These are phyloP conservation scores for Tephrocybe sp. DNA, from an alignment of 768 basidiomycete genomes.

Conservation along the genomic window DNA sequence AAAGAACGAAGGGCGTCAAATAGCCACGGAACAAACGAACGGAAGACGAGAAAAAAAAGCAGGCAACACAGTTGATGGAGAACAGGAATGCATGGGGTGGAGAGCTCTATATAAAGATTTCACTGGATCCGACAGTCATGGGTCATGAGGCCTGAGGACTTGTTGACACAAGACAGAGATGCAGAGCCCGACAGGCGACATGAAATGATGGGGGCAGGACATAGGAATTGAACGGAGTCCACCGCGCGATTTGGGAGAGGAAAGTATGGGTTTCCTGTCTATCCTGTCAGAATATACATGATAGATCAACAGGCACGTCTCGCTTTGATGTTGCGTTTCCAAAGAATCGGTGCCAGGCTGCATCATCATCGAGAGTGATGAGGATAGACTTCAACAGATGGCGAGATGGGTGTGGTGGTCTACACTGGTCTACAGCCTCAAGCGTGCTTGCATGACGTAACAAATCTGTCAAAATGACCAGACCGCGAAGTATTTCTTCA, in stretches of 20 bases:
- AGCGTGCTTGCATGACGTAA: no score
- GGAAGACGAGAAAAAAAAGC: slow-evolving; percentile 9
- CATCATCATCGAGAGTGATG: not conserved
- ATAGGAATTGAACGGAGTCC: not conserved
- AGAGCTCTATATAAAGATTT: not conserved
- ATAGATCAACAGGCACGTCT: not conserved
- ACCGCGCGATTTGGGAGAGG: not conserved
- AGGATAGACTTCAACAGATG: not conserved
- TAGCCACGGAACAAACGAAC: slow-evolving; percentile 8
- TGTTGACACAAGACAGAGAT: not conserved
- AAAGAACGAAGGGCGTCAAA: slow-evolving; percentile 15
- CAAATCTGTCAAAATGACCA: no score
- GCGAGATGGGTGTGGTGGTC: not conserved
- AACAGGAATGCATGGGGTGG: not conserved
- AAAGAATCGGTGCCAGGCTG: not conserved
- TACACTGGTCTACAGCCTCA: no score
- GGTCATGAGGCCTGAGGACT: not conserved
- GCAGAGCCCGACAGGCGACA: slow-evolving; percentile 3
- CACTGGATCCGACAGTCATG: not conserved
- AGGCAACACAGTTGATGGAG: slow-evolving; percentile 12
- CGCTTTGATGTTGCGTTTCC: not conserved
- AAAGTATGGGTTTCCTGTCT: not conserved
- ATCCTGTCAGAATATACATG: not conserved
- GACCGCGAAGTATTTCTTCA: no score
- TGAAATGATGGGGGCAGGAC: not conserved